A percentile compares a stretch with the other conserved stretches of the same genome.
Evolutionary conservation across 1,139 yeast species (phyloP).

Genomic region (Diutina scorzettiae): DNA sequence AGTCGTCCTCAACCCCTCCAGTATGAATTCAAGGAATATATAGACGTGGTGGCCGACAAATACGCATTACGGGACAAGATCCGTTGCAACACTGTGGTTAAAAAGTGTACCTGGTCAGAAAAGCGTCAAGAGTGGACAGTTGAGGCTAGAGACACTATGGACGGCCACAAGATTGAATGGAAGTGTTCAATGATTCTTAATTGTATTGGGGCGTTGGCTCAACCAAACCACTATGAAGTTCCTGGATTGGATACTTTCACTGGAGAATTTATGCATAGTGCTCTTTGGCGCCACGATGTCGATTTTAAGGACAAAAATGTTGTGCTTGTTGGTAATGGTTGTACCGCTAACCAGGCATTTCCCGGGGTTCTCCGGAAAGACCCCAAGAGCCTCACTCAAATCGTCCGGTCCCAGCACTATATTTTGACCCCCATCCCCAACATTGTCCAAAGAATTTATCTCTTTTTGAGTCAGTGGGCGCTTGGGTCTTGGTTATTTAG

Average conservation of each 20-base stretch:
- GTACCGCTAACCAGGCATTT: constrained; percentile 16
- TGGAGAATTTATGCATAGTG: not conserved
- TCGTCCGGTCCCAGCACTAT: constrained; percentile 28
- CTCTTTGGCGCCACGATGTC: constrained; percentile 5
- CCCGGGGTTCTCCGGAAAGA: constrained; percentile 19
- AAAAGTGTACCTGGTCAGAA: constrained; percentile 1
- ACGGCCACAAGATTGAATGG: not conserved
- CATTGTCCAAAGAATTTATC: constrained; percentile 15
- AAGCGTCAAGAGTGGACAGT: not conserved
- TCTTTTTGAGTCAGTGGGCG: constrained; percentile 14
- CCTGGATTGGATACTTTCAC: not conserved
- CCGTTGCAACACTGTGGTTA: not conserved
- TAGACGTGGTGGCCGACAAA: not conserved
- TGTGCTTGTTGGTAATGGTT: constrained; percentile 17
- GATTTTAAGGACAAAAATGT: constrained; percentile 11
- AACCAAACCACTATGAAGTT: not conserved
- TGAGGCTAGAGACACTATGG: not conserved
- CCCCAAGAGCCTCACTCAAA: constrained; percentile 21
- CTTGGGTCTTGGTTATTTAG: constrained; percentile 20
- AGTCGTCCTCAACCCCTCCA: not conserved
- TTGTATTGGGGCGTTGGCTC: constrained; percentile 1
- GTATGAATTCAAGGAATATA: constrained; percentile 1
- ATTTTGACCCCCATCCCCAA: constrained; percentile 30
- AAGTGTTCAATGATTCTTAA: not conserved
- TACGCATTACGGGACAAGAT: not conserved